These are phyloP conservation scores for Camellia lanceoleosa DNA, from an alignment of 148 eudicot species.

Conservation along the genomic window DNA sequence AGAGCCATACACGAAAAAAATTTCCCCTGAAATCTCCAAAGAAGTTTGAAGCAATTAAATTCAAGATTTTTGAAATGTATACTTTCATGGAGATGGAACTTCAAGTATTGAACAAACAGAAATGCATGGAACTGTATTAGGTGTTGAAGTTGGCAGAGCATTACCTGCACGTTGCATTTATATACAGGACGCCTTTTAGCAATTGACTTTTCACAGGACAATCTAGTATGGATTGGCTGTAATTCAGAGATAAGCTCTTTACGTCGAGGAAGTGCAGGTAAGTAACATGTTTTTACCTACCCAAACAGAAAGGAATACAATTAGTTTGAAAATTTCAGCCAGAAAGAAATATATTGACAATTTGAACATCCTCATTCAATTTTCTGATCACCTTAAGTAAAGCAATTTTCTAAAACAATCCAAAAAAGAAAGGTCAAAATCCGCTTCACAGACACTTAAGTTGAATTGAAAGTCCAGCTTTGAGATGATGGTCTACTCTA, in stretches of 20 bases:
- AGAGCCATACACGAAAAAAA: too few relatives aligned
- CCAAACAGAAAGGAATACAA: constrained; percentile 11
- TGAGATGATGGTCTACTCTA: background rate
- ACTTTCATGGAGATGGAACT: background rate
- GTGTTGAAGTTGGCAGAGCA: background rate
- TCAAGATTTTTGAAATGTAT: background rate
- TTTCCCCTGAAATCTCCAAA: background rate
- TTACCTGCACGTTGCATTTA: constrained; percentile 77
- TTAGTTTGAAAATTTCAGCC: constrained; percentile 12
- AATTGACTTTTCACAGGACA: constrained; percentile 44
- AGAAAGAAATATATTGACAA: background rate
- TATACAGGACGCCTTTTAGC: constrained; percentile 76
- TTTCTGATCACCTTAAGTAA: background rate
- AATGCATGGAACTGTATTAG: background rate
- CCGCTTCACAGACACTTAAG: background rate
- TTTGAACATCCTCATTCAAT: background rate
- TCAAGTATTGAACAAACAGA: background rate
- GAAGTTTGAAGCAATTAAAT: background rate
- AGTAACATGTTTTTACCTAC: constrained; percentile 60
- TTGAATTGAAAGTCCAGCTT: background rate
- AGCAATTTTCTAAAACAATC: constrained; percentile 4
- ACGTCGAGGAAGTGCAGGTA: constrained; percentile 73
- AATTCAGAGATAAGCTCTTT: constrained; percentile 67
- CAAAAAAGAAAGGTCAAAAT: background rate
- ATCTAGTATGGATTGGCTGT: constrained; percentile 57